Conservation (phyloP, 192 early-diverging fungal genomes). For the Coemansia guatemalensis region DNA sequence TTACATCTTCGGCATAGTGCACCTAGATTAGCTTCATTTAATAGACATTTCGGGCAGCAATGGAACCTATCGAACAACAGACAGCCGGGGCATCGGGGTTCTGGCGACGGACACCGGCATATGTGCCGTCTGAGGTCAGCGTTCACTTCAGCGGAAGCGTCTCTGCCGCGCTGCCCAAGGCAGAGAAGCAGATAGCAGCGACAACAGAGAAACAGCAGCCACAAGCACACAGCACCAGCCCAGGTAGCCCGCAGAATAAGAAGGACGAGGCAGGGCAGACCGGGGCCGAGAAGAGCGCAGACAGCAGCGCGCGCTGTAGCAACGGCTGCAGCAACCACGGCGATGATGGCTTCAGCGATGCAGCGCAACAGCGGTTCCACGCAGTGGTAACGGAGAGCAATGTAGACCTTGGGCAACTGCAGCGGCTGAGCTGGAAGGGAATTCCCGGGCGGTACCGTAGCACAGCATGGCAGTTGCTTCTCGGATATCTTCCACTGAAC, state of each 20-base stretch:
- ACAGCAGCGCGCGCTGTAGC: too few species aligned
- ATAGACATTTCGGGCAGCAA: background rate
- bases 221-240: background rate
- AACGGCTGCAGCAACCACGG: background rate
- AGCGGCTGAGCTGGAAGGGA: slow-evolving; percentile 90
- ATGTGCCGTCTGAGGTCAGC: slow-evolving; percentile 27
- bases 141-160: slow-evolving; percentile 20
- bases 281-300: too few species aligned
- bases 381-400: slow-evolving; percentile 58
- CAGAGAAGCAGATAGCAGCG: background rate
- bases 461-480: slow-evolving; percentile 90
- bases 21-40: background rate
- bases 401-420: slow-evolving; percentile 72
- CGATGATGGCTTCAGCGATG: background rate
- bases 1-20: background rate
- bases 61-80: slow-evolving; percentile 3
- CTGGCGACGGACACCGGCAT: slow-evolving; percentile 41
- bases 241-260: background rate
- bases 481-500: slow-evolving; percentile 91
- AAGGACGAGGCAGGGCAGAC: background rate
- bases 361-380: slow-evolving; percentile 55
- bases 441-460: slow-evolving; percentile 83
- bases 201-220: slow-evolving; percentile 1
- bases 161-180: background rate
- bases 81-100: slow-evolving; percentile 13